Evolutionary conservation across 2,329 filamentous ascomycete genomes (phyloP).

Genomic region (Talaromyces sp.): DNA sequence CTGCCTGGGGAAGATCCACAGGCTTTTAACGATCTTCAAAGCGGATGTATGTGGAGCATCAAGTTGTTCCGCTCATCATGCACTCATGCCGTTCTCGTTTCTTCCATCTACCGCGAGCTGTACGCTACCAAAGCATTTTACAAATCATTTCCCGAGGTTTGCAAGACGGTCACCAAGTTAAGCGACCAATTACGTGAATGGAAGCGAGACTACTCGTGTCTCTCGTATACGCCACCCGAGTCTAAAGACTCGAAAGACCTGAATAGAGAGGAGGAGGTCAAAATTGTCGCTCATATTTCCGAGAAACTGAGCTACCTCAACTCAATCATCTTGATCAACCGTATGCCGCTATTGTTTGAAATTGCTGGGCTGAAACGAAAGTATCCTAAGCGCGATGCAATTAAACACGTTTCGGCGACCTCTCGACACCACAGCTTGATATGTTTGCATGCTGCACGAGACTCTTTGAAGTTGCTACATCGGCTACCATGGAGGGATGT

Average conservation of each 20-base stretch:
- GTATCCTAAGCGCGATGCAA: slow-evolving; percentile 65
- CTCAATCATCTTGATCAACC: slow-evolving; percentile 89
- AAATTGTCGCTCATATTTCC: slow-evolving; percentile 85
- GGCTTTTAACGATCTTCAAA: slow-evolving; percentile 56
- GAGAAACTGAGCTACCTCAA: slow-evolving; percentile 95
- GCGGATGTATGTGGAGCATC: slow-evolving; percentile 76
- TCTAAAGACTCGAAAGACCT: slow-evolving; percentile 73
- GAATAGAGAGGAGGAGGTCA: slow-evolving; percentile 71
- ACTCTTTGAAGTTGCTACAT: slow-evolving; percentile 85
- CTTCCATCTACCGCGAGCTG: slow-evolving; percentile 81
- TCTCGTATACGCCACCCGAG: slow-evolving; percentile 62
- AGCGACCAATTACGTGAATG: slow-evolving; percentile 82
- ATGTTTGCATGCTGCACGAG: slow-evolving; percentile 83
- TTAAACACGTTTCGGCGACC: slow-evolving; percentile 39
- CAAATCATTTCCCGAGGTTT: slow-evolving; percentile 78
- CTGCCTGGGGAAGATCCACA: slow-evolving; percentile 81
- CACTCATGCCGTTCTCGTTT: slow-evolving; percentile 81
- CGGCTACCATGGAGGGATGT: slow-evolving; percentile 93
- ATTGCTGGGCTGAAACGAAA: slow-evolving; percentile 28
- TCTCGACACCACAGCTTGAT: slow-evolving; percentile 84
- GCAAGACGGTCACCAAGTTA: slow-evolving; percentile 86
- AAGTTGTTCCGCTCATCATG: slow-evolving; percentile 93
- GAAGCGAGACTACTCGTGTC: slow-evolving; percentile 85
- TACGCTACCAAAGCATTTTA: slow-evolving; percentile 87
- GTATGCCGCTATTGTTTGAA: slow-evolving; percentile 90